These are phyloP conservation scores for Heterobasidion annosum DNA, from an alignment of 1,284 basidiomycete genomes.

Conservation along the genomic window DNA sequence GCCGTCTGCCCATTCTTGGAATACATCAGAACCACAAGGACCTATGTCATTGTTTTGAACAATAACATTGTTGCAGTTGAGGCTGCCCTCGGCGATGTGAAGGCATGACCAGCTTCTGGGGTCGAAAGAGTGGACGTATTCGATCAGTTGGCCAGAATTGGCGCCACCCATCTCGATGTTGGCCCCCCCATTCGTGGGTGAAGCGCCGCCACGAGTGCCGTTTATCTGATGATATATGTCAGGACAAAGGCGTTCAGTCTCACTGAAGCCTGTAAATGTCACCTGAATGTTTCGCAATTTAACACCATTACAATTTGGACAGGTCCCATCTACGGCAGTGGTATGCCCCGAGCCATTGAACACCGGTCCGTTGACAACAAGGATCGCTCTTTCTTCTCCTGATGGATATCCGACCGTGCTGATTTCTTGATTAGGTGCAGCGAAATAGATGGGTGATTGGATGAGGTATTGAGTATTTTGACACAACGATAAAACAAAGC, in stretches of 20 bases:
- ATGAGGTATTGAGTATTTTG: slow-evolving; percentile 52
- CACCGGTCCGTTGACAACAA: slow-evolving; percentile 49
- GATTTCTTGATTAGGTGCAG: slow-evolving; percentile 65
- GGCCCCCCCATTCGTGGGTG: slow-evolving; percentile 50
- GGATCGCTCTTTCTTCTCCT: slow-evolving; percentile 39
- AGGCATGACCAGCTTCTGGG: slow-evolving; percentile 71
- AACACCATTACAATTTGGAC: slow-evolving; percentile 45
- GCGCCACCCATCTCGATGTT: slow-evolving; percentile 73
- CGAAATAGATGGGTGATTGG: slow-evolving; percentile 54
- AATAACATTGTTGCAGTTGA: slow-evolving; percentile 54
- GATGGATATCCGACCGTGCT: slow-evolving; percentile 69
- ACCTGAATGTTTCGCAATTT: slow-evolving; percentile 69
- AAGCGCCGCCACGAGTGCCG: slow-evolving; percentile 45
- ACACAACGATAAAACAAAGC: slow-evolving; percentile 60
- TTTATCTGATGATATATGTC: slow-evolving; percentile 39
- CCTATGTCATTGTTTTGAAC: slow-evolving; percentile 79
- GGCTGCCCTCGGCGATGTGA: slow-evolving; percentile 57
- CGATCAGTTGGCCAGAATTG: slow-evolving; percentile 59
- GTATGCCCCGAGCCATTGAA: slow-evolving; percentile 53
- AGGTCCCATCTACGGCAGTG: slow-evolving; percentile 61
- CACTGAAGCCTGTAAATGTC: background rate
- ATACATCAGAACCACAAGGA: slow-evolving; percentile 57
- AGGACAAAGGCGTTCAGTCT: background rate
- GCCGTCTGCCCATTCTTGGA: slow-evolving; percentile 78
- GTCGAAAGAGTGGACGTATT: slow-evolving; percentile 62